phyloP scores from a whole-genome alignment of 768 basidiomycete species.

The Trametes gibbosa region DNA sequence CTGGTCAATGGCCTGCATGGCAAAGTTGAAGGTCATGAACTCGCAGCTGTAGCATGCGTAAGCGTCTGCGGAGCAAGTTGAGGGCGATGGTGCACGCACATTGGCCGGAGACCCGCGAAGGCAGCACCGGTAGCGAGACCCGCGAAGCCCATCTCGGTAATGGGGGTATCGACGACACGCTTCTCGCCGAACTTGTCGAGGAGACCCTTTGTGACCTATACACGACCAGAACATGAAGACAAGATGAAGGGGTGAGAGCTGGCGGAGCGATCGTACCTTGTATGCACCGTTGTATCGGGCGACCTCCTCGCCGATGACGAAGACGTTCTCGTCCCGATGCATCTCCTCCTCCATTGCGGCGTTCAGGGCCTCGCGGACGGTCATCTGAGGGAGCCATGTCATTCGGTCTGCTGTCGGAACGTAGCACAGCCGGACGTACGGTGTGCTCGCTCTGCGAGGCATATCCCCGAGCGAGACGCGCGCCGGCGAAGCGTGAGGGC shows the following conservation, averaged over 20 bases:
- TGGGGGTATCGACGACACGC: constrained; percentile 95
- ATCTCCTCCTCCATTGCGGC: constrained; percentile 99
- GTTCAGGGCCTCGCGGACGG: constrained; percentile 97
- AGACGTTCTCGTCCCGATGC: constrained; percentile 92
- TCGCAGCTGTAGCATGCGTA: constrained; percentile 65
- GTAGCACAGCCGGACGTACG: constrained; percentile 34
- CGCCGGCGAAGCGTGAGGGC: constrained; percentile 38
- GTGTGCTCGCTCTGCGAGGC: constrained; percentile 56
- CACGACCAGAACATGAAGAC: background rate
- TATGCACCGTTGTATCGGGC: constrained; percentile 98
- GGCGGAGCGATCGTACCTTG: constrained; percentile 53
- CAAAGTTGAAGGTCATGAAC: constrained; percentile 99
- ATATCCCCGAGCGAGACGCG: constrained; percentile 56
- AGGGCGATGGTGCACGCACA: constrained; percentile 53
- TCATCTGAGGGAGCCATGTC: constrained; percentile 62
- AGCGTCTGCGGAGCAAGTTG: background rate
- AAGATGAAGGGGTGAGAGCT: background rate
- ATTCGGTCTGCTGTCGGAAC: constrained; percentile 14
- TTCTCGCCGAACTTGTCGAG: constrained; percentile 99
- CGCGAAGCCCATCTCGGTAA: constrained; percentile 98
- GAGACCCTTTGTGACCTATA: constrained; percentile 93
- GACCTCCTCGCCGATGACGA: constrained; percentile 96
- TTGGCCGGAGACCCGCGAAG: constrained; percentile 88
- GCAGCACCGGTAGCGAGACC: constrained; percentile 95
- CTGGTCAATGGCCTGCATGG: constrained; percentile 99